Conservation (phyloP, 192 early-diverging fungal species). For the Umbelopsis isabellina region DNA sequence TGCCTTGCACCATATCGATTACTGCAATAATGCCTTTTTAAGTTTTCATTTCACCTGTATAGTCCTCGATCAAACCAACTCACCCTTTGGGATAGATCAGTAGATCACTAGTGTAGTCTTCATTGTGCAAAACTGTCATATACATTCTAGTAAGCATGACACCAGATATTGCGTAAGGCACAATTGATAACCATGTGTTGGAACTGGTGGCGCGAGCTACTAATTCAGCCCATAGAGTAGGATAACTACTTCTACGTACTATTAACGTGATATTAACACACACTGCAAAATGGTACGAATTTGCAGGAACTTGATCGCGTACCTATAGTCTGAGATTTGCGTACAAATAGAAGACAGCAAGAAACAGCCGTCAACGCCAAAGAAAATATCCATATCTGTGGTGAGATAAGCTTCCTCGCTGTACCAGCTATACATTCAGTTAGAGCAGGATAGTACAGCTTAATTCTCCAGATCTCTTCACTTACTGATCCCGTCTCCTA, state of each 20-base stretch:
- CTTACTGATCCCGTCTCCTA: conserved; percentile 11
- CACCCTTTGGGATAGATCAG: conserved; percentile 16
- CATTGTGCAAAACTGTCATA: conserved; percentile 3
- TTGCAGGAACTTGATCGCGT: background rate
- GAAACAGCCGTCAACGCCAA: background rate
- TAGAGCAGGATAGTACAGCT: background rate
- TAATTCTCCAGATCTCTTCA: background rate
- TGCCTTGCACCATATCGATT: conserved; percentile 31
- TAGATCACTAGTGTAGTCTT: background rate
- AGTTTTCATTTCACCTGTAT: too few relatives aligned
- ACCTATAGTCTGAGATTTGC: conserved; percentile 17
- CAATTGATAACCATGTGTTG: background rate
- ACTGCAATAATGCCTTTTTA: background rate
- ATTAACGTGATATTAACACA: background rate
- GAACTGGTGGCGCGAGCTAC: background rate
- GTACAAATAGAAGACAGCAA: conserved; percentile 7
- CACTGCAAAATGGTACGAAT: background rate
- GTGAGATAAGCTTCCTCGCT: conserved; percentile 11
- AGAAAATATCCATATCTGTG: conserved; percentile 13
- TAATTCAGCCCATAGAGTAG: conserved; percentile 9
- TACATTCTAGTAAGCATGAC: conserved; percentile 4
- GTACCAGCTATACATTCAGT: conserved; percentile 1
- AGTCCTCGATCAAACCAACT: background rate
- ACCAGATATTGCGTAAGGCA: background rate
- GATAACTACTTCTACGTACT: conserved; percentile 2